Conservation (phyloP, 83 land plant species). For the Diphasiastrum complanatum region DNA sequence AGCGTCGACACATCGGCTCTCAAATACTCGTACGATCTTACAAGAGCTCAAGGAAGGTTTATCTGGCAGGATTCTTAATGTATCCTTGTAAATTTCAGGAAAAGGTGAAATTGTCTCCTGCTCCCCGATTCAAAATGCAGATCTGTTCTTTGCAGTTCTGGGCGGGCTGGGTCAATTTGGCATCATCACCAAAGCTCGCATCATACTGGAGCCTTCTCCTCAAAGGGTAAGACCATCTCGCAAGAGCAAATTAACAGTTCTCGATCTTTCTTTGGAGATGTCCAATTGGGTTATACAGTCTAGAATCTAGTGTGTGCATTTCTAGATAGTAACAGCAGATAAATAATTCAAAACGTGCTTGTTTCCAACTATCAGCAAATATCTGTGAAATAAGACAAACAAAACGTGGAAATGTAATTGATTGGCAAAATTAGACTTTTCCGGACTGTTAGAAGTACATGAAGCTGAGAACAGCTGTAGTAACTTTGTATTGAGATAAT, state of each 20-base stretch:
- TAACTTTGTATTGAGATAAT: not conserved
- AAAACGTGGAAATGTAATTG: not conserved
- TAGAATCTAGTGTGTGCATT: not conserved
- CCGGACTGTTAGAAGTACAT: not conserved
- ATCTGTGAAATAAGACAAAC: not conserved
- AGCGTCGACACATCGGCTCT: too few relatives aligned
- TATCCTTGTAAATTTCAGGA: too few relatives aligned
- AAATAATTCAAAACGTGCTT: not conserved
- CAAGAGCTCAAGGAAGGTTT: too few relatives aligned
- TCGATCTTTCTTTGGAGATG: not conserved
- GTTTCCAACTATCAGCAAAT: not conserved
- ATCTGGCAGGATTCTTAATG: too few relatives aligned
- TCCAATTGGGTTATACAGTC: not conserved
- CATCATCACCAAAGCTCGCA: slow-evolving; percentile 48
- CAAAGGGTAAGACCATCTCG: slow-evolving; percentile 22
- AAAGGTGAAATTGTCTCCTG: slow-evolving; percentile 34
- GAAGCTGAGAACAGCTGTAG: not conserved
- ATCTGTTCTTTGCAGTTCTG: slow-evolving; percentile 40
- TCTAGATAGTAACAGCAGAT: not conserved
- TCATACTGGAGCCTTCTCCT: slow-evolving; percentile 42
- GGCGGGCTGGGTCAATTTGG: slow-evolving; percentile 61
- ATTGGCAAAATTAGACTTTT: not conserved
- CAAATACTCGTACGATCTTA: too few relatives aligned
- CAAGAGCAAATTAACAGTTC: not conserved
- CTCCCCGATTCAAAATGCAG: slow-evolving; percentile 25